phyloP scores from a whole-genome alignment of 495 filamentous ascomycete species.

The Lasiosphaeris hirsuta region DNA sequence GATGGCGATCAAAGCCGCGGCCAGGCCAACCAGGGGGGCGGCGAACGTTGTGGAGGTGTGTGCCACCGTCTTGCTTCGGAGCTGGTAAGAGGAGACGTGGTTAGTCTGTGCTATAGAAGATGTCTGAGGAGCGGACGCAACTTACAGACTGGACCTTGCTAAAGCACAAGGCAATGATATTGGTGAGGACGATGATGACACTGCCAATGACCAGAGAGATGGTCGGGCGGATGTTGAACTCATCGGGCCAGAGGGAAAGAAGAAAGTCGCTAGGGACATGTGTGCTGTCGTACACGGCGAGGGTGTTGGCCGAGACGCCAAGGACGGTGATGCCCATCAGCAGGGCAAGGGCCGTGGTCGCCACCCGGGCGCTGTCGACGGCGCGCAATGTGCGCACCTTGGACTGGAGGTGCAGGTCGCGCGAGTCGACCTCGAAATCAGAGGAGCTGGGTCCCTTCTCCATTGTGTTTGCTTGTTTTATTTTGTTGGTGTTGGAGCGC shows the following conservation, averaged over 20 bases:
- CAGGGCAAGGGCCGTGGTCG: slow-evolving; percentile 46
- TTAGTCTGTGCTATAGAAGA: neutral
- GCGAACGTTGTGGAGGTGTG: slow-evolving; percentile 38
- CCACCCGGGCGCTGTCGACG: slow-evolving; percentile 41
- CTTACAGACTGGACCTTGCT: slow-evolving; percentile 40
- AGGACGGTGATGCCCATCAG: slow-evolving; percentile 48
- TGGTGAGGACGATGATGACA: slow-evolving; percentile 40
- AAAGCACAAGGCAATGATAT: slow-evolving; percentile 41
- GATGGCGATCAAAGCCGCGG: slow-evolving; percentile 47
- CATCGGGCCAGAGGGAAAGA: slow-evolving; percentile 49
- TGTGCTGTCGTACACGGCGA: slow-evolving; percentile 50
- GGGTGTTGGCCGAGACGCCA: slow-evolving; percentile 45
- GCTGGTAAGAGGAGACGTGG: slow-evolving; percentile 23
- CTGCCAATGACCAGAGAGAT: slow-evolving; percentile 46
- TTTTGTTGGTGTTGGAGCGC: slow-evolving; percentile 5
- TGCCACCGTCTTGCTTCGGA: slow-evolving; percentile 36
- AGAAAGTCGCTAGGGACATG: slow-evolving; percentile 38
- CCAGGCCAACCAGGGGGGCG: slow-evolving; percentile 41
- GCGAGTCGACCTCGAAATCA: slow-evolving; percentile 39
- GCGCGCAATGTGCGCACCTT: slow-evolving; percentile 34
- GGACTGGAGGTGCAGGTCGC: slow-evolving; percentile 33
- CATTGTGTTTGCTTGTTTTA: slow-evolving; percentile 17
- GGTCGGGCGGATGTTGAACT: slow-evolving; percentile 51
- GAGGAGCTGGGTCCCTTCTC: slow-evolving; percentile 25
- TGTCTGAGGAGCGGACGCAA: slow-evolving; percentile 4